Evolutionary conservation across 2,329 filamentous ascomycete species (phyloP).

Genomic region (Gremmenia infestans): DNA sequence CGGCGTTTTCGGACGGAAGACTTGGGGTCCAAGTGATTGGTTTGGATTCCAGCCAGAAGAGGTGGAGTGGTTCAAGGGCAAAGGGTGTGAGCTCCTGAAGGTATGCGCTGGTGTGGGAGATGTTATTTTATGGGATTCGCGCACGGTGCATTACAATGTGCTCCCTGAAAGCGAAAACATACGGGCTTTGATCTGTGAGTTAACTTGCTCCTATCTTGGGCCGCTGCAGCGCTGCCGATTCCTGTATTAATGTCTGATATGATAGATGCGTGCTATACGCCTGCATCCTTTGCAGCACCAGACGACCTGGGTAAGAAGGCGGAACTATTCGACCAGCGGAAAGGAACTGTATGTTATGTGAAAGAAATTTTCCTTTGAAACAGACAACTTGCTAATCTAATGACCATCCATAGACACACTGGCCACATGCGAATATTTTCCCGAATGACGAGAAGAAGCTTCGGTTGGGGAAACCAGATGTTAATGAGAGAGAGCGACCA

Average conservation of each 20-base stretch:
- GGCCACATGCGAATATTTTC: too few relatives aligned
- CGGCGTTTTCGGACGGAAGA: not conserved
- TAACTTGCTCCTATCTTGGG: not conserved
- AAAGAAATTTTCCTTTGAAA: not conserved
- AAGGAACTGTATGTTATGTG: constrained; percentile 3
- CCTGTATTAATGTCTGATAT: not conserved
- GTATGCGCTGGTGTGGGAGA: constrained; percentile 38
- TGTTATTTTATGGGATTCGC: constrained; percentile 41
- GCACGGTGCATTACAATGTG: constrained; percentile 42
- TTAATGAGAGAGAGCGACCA: too few relatives aligned
- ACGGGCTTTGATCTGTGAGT: constrained; percentile 11
- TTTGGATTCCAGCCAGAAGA: constrained; percentile 31
- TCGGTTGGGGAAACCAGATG: too few relatives aligned
- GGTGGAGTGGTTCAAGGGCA: constrained; percentile 38
- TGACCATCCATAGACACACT: too few relatives aligned
- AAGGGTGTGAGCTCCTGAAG: constrained; percentile 37
- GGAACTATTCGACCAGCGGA: constrained; percentile 3
- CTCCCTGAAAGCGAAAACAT: constrained; percentile 33
- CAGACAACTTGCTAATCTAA: too few relatives aligned
- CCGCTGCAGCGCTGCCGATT: not conserved
- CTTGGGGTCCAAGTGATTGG: constrained; percentile 14
- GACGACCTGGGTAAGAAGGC: constrained; percentile 7
- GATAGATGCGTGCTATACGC: constrained; percentile 9
- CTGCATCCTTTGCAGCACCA: not conserved
- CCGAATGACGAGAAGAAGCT: too few relatives aligned